Conservation (phyloP, 306 rosid species). For the Cucumis hystrix region DNA sequence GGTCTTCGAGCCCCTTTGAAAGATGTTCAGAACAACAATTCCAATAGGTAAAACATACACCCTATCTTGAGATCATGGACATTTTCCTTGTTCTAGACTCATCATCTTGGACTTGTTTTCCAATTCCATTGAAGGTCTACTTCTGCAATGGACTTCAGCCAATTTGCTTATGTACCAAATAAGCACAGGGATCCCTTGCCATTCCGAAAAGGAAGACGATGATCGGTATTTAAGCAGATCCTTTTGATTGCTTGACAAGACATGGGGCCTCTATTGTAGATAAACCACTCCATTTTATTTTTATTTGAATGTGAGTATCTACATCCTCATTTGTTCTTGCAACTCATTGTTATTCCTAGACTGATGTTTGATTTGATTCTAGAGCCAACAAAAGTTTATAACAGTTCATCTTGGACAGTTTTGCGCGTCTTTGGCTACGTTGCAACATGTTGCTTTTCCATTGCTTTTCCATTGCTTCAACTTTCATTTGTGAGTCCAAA, state of each 20-base stretch:
- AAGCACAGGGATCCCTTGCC: neutral
- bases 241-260: neutral
- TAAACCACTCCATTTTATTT: neutral
- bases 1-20: constrained; percentile 84
- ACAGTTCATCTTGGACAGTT: neutral
- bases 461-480: neutral
- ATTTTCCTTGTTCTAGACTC: neutral
- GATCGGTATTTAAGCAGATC: constrained; percentile 1
- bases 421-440: neutral
- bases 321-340: neutral
- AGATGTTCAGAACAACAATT: constrained; percentile 41
- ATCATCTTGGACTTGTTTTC: neutral
- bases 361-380: neutral
- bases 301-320: constrained; percentile 1
- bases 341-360: neutral
- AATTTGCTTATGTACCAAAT: constrained; percentile 8
- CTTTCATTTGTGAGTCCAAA: neutral
- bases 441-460: neutral
- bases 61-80: neutral
- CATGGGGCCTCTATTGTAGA: neutral
- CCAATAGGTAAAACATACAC: constrained; percentile 29
- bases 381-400: neutral
- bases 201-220: neutral
- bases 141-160: neutral
- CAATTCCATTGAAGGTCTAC: neutral